Evolutionary conservation across 208 protist genomes (phyloP).

Genomic region (Tritrichomonas musculus): DNA sequence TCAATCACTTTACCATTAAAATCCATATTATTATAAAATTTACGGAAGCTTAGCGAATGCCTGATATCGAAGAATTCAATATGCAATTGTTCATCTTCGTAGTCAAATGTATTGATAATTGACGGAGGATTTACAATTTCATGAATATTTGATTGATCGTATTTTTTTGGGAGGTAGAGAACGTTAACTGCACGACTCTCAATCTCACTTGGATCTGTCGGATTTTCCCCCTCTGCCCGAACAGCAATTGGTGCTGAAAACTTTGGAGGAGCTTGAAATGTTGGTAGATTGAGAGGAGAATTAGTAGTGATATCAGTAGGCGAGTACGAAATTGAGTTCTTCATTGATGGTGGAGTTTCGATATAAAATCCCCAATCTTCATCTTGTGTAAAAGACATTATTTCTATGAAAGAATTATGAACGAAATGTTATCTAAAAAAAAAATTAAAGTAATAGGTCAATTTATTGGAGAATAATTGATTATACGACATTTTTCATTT

Average conservation of each 20-base stretch:
- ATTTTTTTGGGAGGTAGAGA: background rate
- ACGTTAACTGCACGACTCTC: background rate
- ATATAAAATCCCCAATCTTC: conserved; percentile 19
- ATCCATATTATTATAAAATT: background rate
- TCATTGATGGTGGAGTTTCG: background rate
- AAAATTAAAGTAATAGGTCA: too few species aligned
- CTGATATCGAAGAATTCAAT: conserved; percentile 12
- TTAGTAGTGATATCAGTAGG: too few species aligned
- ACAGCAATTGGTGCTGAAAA: background rate
- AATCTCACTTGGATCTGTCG: background rate
- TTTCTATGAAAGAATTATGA: too few species aligned
- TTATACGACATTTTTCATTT: too few species aligned
- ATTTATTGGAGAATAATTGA: too few species aligned
- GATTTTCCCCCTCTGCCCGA: background rate
- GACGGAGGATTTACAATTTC: background rate
- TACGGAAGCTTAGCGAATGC: background rate
- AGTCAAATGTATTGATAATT: background rate
- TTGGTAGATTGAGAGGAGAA: background rate
- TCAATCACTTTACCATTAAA: background rate
- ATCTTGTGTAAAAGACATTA: too few species aligned
- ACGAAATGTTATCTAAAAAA: too few species aligned
- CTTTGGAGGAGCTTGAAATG: background rate
- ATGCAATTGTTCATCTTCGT: background rate
- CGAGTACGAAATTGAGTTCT: background rate
- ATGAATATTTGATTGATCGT: background rate